Base-by-base conservation (phyloP, 495 filamentous ascomycete genomes). In the Neurospora sp. region DNA sequence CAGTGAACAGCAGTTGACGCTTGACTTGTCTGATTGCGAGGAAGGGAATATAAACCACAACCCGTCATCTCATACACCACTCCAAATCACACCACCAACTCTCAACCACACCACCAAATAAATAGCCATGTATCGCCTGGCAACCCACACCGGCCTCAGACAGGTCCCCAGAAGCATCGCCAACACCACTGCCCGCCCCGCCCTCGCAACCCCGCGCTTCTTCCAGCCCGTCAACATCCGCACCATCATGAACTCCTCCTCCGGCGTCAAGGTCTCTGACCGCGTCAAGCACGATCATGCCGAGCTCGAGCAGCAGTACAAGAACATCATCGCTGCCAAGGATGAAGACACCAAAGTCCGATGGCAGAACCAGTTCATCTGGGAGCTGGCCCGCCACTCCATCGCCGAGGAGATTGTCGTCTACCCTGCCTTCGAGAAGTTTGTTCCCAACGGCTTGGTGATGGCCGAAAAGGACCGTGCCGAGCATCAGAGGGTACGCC, bases 391-490 rank as follows among this genome's bases (percentile, higher is more conserved):
- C 12, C 87, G 91, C 10, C 88, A 92, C 77, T 86, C 87, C 0
- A 83, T 92, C 76, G 88, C 83, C 71, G 89, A 93, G 79, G 92
- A 93, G 81, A 79, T 93, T 3, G 87, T 92, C 42, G 84, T 93
- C 18, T 93, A 93, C 79, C 91, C 91, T 1, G 85, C 85, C 0
- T 85, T 93, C 8, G 91, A 92, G 76, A 88, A 89, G 75, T 72
- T 90, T 70, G 70, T 91, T 0, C 81, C 84, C n/a, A 70, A 83
- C n/a, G 78, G 91, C 18, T 60, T 79, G 18, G 73, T 78, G 0
- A 82, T 91, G 76, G 88, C 89, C 0, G 84, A 91, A 31, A 88
- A 88, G 72, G 88, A 92, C 75, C 85, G 90, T 4, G 74, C 80
- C 12, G 84, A 91, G 73, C 90, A 93, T 80, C 85, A 87, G 35